Base-by-base conservation (phyloP, 345 rosid genomes). In the Litchi chinensis region DNA sequence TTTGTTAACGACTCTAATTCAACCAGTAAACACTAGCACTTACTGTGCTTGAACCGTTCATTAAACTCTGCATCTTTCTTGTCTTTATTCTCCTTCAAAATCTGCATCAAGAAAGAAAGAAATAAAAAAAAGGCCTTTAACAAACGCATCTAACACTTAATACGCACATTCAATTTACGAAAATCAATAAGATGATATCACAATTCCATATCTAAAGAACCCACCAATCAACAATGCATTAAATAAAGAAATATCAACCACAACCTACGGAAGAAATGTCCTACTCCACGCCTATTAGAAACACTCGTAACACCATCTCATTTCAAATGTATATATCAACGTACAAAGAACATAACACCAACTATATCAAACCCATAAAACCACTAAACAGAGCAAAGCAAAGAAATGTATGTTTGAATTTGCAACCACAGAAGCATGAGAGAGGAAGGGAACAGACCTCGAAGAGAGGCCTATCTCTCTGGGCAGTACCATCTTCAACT, bases 401-500 rank as follows among this genome's bases (percentile, higher is more conserved):
- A n/a, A 39, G 24, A 46, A 41, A 68, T 39, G 46, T 40, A 15
- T 68, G 26, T 39, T 39, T 10, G 8, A 18, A 39, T 37, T 67
- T 67, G 71, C 50, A 82, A 69, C 48, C n/a, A 10, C 15, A 24
- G 43, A 48, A 63, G 59, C 62, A 76, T 54, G 10, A 41, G 28
- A 32, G 12, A 57, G 6, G 13, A 71, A 50, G 67, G 59, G 60
- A 12, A 24, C 65, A 39, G 79, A 93, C 98, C 94, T 95, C 97
- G 76, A 59, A 91, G 19, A 96, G 90, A 60, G 99, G 91, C 50
- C 97, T 87, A 68, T 94, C 99, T 80, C 99, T 89, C 86, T 90
- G 98, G 24, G 95, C 93, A 56, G 98, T 94, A 77, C 99, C 99
- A 80, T 94, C 99, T 66, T 94, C 99, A 65, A 94, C 90, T 67